Evolutionary conservation across 1,284 basidiomycete genomes (phyloP).

Genomic region (Amylostereum chailletii): DNA sequence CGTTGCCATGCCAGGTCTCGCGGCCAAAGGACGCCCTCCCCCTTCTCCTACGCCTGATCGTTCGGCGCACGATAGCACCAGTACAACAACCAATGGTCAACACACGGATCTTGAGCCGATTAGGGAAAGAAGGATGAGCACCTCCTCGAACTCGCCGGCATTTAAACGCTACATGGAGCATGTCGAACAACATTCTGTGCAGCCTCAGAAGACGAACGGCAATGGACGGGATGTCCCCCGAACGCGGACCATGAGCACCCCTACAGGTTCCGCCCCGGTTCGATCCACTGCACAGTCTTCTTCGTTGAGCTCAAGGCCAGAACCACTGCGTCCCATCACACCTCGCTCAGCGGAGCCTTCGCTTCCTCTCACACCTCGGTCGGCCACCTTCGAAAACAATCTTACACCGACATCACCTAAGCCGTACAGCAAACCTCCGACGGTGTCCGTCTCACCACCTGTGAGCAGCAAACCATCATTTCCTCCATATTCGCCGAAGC

Average conservation of each 20-base stretch:
- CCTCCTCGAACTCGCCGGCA: conserved; percentile 20
- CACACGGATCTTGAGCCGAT: conserved; percentile 4
- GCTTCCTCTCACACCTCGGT: too few species aligned
- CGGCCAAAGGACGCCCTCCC: conserved; percentile 18
- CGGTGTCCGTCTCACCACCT: too few species aligned
- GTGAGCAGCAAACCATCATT: conserved; percentile 20
- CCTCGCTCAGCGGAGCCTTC: too few species aligned
- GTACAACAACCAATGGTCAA: neutral
- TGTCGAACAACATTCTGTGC: conserved; percentile 19
- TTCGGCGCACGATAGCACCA: neutral
- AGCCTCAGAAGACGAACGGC: conserved; percentile 14
- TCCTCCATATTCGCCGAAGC: conserved; percentile 23
- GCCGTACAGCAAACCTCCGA: too few species aligned
- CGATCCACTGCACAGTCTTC: too few species aligned
- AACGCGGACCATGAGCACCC: conserved; percentile 28
- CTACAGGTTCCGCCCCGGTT: conserved; percentile 6
- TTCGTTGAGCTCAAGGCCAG: too few species aligned
- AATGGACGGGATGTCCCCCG: conserved; percentile 14
- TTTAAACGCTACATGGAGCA: conserved; percentile 27
- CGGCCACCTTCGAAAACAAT: too few species aligned
- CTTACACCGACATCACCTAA: too few species aligned
- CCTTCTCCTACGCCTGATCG: neutral
- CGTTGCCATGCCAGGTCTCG: conserved; percentile 65
- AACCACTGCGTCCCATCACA: too few species aligned
- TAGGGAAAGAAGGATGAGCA: conserved; percentile 25